These are phyloP conservation scores for Fomitopsis betulina DNA, from an alignment of 1,284 basidiomycete species.

Conservation along the genomic window DNA sequence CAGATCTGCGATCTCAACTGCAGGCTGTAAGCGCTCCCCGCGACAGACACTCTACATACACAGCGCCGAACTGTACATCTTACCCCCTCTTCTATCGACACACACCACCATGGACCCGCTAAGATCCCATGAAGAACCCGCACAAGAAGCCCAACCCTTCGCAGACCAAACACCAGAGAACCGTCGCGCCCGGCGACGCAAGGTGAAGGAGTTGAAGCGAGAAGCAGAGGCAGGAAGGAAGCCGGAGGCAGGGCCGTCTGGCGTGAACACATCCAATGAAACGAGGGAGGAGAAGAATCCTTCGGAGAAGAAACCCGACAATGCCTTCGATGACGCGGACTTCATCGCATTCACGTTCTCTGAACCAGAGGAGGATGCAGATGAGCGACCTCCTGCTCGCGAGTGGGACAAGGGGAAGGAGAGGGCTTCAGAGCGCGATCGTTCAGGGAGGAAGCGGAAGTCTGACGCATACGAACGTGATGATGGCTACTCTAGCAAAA, in stretches of 20 bases:
- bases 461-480: conserved; percentile 42
- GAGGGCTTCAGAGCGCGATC: conserved; percentile 25
- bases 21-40: neutral
- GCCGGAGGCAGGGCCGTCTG: conserved; percentile 19
- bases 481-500: conserved; percentile 52
- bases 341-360: conserved; percentile 52
- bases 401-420: conserved; percentile 39
- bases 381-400: conserved; percentile 29
- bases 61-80: neutral
- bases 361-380: conserved; percentile 28
- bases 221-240: conserved; percentile 2
- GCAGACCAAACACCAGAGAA: conserved; percentile 9
- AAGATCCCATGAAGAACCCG: neutral
- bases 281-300: neutral
- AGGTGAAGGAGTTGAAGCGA: conserved; percentile 17
- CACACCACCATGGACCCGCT: neutral
- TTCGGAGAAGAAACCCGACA: neutral
- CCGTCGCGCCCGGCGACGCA: conserved; percentile 14
- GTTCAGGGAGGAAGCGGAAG: conserved; percentile 35
- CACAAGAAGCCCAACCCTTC: neutral
- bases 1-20: neutral
- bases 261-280: neutral
- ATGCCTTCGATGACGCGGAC: conserved; percentile 41
- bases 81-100: neutral
- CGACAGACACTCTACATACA: neutral